A percentile compares a stretch with the other conserved stretches of the same genome.
Evolutionary conservation across 306 rosid species (phyloP).

Genomic region (Dryas octopetala): DNA sequence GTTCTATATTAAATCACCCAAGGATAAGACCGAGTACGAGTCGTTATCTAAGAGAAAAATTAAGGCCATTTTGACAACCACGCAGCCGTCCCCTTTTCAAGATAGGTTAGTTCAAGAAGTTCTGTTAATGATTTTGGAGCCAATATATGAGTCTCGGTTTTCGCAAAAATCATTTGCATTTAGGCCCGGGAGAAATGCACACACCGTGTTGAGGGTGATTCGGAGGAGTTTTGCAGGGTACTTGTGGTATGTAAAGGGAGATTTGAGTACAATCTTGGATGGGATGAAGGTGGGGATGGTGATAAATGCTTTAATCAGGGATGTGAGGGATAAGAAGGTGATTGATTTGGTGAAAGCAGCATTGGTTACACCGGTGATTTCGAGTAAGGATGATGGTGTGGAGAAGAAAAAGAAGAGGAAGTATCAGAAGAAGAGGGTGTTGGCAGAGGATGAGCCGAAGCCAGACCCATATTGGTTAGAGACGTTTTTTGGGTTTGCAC

Average conservation of each 20-base stretch:
- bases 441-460: slow-evolving; percentile 95
- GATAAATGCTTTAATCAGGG: slow-evolving; percentile 79
- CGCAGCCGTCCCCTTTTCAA: slow-evolving; percentile 80
- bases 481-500: slow-evolving; percentile 84
- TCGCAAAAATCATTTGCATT: slow-evolving; percentile 66
- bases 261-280: slow-evolving; percentile 75
- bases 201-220: slow-evolving; percentile 72
- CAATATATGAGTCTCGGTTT: slow-evolving; percentile 75
- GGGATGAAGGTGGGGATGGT: slow-evolving; percentile 78
- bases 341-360: slow-evolving; percentile 80
- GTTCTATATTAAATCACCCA: slow-evolving; percentile 63
- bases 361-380: slow-evolving; percentile 65
- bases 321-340: slow-evolving; percentile 80
- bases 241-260: slow-evolving; percentile 86
- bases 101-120: slow-evolving; percentile 88
- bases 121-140: slow-evolving; percentile 74
- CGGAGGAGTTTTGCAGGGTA: slow-evolving; percentile 83
- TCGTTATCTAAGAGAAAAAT: slow-evolving; percentile 80
- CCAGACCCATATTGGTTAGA: slow-evolving; percentile 98
- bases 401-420: slow-evolving; percentile 73
- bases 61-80: slow-evolving; percentile 66
- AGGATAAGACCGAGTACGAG: slow-evolving; percentile 66
- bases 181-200: slow-evolving; percentile 79
- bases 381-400: slow-evolving; percentile 50
- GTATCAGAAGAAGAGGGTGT: slow-evolving; percentile 90